phyloP scores from a whole-genome alignment of 1,284 basidiomycete genomes.

The Phylloporus sp. region DNA sequence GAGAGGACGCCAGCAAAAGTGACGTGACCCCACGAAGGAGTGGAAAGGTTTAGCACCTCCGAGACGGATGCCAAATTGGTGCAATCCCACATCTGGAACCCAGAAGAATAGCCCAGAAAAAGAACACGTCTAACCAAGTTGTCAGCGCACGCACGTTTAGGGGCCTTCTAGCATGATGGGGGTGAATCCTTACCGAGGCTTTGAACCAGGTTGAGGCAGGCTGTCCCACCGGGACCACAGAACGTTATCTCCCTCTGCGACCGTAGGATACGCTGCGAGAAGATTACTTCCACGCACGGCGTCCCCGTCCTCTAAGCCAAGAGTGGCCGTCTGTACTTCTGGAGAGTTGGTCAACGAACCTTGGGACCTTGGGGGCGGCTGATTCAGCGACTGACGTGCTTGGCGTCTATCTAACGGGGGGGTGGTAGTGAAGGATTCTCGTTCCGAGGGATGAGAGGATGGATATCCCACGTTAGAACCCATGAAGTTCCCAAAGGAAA shows the following conservation, averaged over 20 bases:
- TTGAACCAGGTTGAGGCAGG: conserved; percentile 20
- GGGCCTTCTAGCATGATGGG: background rate
- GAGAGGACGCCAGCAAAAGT: conserved; percentile 53
- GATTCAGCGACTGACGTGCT: conserved; percentile 11
- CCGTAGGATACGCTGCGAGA: conserved; percentile 31
- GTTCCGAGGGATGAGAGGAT: conserved; percentile 19
- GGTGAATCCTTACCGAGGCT: conserved; percentile 23
- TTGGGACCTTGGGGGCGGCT: conserved; percentile 11
- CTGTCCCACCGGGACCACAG: conserved; percentile 33
- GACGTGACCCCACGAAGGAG: conserved; percentile 41
- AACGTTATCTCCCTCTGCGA: conserved; percentile 37
- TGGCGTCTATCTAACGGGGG: conserved; percentile 13
- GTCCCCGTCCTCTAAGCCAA: conserved; percentile 34
- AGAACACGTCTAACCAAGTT: conserved; percentile 50
- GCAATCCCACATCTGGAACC: conserved; percentile 75
- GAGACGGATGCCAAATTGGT: conserved; percentile 56
- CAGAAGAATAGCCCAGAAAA: conserved; percentile 59
- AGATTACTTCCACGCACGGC: conserved; percentile 14
- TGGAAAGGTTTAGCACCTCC: conserved; percentile 36
- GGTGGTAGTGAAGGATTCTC: conserved; percentile 6
- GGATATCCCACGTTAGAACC: conserved; percentile 22
- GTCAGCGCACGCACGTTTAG: conserved; percentile 14
- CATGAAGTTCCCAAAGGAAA: conserved; percentile 52
- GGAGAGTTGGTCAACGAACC: conserved; percentile 15
- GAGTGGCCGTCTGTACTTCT: conserved; percentile 15